Percentiles rank a stretch among this genome's conserved stretches.
These are phyloP conservation scores for Artomyces pyxidatus DNA, from an alignment of 768 basidiomycete species.

Conservation along the genomic window DNA sequence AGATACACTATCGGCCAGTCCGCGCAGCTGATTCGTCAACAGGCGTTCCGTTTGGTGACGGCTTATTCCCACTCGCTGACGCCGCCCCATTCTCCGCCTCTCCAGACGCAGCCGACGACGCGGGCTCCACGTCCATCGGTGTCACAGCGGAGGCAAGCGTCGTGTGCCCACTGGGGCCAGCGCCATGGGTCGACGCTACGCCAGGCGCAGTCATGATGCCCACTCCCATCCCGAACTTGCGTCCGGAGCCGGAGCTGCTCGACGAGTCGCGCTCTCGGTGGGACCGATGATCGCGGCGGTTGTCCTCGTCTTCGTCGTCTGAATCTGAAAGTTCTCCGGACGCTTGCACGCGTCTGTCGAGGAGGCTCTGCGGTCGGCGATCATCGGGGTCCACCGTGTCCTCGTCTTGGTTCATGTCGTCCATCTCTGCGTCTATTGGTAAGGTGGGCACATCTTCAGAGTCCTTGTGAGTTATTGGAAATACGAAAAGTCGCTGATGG, in stretches of 20 bases:
- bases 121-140: conserved; percentile 12
- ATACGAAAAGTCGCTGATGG: not conserved
- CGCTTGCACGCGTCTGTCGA: conserved; percentile 75
- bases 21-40: conserved; percentile 13
- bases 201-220: conserved; percentile 64
- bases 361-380: conserved; percentile 64
- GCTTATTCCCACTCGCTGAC: not conserved
- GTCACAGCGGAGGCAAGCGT: conserved; percentile 11
- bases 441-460: conserved; percentile 69
- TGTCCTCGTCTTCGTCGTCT: conserved; percentile 93
- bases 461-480: not conserved
- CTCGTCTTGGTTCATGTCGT: conserved; percentile 76
- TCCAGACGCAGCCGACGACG: not conserved
- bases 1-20: conserved; percentile 12
- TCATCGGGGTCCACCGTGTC: conserved; percentile 73
- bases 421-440: conserved; percentile 78
- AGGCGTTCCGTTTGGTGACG: not conserved
- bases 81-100: not conserved
- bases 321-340: conserved; percentile 94
- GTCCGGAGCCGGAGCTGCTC: conserved; percentile 29
- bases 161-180: conserved; percentile 49
- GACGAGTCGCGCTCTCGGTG: conserved; percentile 26
- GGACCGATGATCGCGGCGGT: conserved; percentile 58
- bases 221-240: conserved; percentile 54
- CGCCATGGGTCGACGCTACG: conserved; percentile 52